phyloP scores from a whole-genome alignment of 495 filamentous ascomycete genomes.

The Penicillium coprophilum region DNA sequence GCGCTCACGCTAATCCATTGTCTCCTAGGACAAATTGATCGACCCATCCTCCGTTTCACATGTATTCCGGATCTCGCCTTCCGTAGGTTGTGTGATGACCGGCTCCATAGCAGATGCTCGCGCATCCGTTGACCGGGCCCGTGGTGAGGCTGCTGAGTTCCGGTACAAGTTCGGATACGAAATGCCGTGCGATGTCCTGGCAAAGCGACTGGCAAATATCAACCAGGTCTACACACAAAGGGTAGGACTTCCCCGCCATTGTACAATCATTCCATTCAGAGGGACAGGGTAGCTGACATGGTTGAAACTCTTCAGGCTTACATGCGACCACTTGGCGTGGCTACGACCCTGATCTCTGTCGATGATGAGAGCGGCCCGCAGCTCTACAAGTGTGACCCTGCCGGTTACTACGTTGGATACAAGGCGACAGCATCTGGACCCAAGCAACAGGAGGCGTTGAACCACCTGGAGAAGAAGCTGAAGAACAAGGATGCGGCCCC shows the following conservation, averaged over 20 bases:
- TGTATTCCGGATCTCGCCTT: conserved; percentile 93
- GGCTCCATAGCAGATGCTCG: conserved; percentile 97
- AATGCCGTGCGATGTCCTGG: conserved; percentile 96
- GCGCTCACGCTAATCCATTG: conserved; percentile 8
- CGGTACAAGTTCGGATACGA: conserved; percentile 98
- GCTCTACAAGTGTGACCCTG: conserved; percentile 97
- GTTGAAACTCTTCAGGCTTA: conserved; percentile 64
- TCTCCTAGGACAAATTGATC: conserved; percentile 89
- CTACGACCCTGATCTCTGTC: conserved; percentile 88
- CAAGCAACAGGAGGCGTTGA: conserved; percentile 97
- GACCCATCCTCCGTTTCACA: conserved; percentile 96
- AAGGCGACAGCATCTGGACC: conserved; percentile 96
- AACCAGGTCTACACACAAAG: conserved; percentile 98
- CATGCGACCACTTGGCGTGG: conserved; percentile 96
- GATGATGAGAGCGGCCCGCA: conserved; percentile 93
- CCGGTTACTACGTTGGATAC: conserved; percentile 96
- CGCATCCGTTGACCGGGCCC: conserved; percentile 85
- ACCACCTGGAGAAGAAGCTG: conserved; percentile 98
- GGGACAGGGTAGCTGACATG: conserved; percentile 1
- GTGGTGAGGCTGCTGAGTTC: conserved; percentile 95
- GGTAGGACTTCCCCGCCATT: conserved; percentile 51
- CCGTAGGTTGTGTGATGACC: conserved; percentile 97
- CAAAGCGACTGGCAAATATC: conserved; percentile 97
- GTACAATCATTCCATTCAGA: not conserved
- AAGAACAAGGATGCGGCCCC: conserved; percentile 97